Percentiles rank a stretch among this genome's conserved stretches.
phyloP scores from a whole-genome alignment of 345 rosid species.

The Erodium maritimum region DNA sequence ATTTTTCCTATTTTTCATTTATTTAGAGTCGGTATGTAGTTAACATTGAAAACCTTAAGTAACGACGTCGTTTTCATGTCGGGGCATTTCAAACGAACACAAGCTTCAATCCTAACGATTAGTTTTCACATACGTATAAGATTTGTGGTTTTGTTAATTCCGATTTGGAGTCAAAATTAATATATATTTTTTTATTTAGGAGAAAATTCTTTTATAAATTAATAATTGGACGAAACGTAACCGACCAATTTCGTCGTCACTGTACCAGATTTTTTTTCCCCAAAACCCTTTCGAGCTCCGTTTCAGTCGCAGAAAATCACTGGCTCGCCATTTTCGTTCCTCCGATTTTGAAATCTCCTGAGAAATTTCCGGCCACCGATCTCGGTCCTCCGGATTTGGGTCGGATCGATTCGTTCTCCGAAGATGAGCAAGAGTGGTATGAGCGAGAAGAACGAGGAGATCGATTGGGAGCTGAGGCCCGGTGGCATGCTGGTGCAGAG shows the following conservation, averaged over 20 bases:
- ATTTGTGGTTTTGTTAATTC: too few species aligned
- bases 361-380: background rate
- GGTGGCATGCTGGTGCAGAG: slow-evolving; percentile 49
- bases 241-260: background rate
- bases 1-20: too few species aligned
- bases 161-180: too few species aligned
- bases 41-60: too few species aligned
- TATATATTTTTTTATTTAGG: too few species aligned
- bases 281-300: background rate
- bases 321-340: background rate
- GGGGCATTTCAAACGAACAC: too few species aligned
- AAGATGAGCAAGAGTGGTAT: background rate
- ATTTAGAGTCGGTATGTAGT: too few species aligned
- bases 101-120: too few species aligned
- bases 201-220: too few species aligned
- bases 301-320: background rate
- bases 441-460: background rate
- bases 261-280: background rate
- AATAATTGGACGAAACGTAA: background rate
- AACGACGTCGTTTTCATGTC: too few species aligned
- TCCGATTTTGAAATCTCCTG: background rate
- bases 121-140: too few species aligned
- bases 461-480: slow-evolving; percentile 34
- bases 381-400: background rate
- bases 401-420: background rate